A percentile compares a stretch with the other conserved stretches of the same genome.
phyloP scores from a whole-genome alignment of 169 alveolate species.

The Eimeria praecox region DNA sequence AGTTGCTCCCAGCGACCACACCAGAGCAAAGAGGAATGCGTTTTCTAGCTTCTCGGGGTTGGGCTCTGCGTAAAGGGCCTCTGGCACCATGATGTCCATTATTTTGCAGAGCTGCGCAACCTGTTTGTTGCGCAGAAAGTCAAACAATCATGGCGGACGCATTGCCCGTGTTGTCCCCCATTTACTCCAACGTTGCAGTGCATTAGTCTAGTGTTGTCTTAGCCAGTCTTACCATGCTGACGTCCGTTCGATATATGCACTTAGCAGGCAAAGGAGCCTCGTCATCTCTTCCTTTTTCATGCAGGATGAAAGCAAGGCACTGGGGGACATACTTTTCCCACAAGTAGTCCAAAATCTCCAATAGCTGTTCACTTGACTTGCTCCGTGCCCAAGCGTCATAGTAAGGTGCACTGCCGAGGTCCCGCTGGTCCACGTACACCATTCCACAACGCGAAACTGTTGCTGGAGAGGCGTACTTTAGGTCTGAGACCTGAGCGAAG shows the following conservation, averaged over 20 bases:
- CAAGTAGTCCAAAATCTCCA: slow-evolving; percentile 89
- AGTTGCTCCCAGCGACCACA: slow-evolving; percentile 96
- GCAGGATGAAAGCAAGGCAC: slow-evolving; percentile 89
- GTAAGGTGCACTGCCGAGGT: slow-evolving; percentile 96
- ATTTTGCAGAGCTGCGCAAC: slow-evolving; percentile 91
- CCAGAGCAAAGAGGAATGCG: slow-evolving; percentile 92
- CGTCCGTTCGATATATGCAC: slow-evolving; percentile 79
- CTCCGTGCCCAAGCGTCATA: slow-evolving; percentile 95
- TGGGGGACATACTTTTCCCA: slow-evolving; percentile 92
- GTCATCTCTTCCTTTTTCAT: slow-evolving; percentile 89
- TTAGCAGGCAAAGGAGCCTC: slow-evolving; percentile 60
- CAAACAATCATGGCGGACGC: slow-evolving; percentile 80
- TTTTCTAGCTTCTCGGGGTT: slow-evolving; percentile 89
- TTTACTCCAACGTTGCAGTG: not conserved
- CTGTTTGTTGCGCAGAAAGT: slow-evolving; percentile 83
- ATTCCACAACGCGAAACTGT: slow-evolving; percentile 99
- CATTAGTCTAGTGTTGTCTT: not conserved
- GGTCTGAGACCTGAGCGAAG: slow-evolving; percentile 90
- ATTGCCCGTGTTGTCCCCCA: not conserved
- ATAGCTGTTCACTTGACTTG: slow-evolving; percentile 84
- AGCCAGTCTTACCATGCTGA: slow-evolving; percentile 74
- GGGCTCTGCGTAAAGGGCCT: slow-evolving; percentile 82
- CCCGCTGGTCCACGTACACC: slow-evolving; percentile 96
- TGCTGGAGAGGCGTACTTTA: slow-evolving; percentile 98
- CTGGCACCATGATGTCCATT: slow-evolving; percentile 90